Evolutionary conservation across 129 eudicot genomes (phyloP).

Genomic region (Deinandra increscens): DNA sequence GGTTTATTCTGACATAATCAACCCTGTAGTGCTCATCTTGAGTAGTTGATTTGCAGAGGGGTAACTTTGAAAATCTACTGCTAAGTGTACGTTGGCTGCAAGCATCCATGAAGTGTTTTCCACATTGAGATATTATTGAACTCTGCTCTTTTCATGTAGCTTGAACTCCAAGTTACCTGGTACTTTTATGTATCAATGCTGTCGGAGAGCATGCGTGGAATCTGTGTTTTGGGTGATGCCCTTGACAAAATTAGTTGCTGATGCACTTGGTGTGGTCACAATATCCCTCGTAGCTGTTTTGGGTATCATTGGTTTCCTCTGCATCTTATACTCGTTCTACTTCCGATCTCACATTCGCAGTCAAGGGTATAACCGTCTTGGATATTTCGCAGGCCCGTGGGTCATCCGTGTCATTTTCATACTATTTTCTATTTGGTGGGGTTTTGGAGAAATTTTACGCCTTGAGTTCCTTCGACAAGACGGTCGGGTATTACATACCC

Average conservation of each 20-base stretch:
- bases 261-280: slow-evolving; percentile 99
- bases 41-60: slow-evolving; percentile 1
- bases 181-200: slow-evolving; percentile 69
- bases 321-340: slow-evolving; percentile 72
- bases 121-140: not conserved
- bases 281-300: slow-evolving; percentile 65
- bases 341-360: slow-evolving; percentile 64
- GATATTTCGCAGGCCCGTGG: slow-evolving; percentile 90
- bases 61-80: not conserved
- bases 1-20: slow-evolving; percentile 2
- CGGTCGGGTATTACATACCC: slow-evolving; percentile 52
- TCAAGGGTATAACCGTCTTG: slow-evolving; percentile 53
- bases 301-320: slow-evolving; percentile 60
- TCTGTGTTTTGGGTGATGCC: slow-evolving; percentile 93
- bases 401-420: slow-evolving; percentile 61
- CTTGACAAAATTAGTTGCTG: slow-evolving; percentile 84
- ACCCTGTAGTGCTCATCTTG: slow-evolving; percentile 1
- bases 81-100: slow-evolving; percentile 22
- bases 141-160: slow-evolving; percentile 28
- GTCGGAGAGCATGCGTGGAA: slow-evolving; percentile 97
- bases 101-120: slow-evolving; percentile 5
- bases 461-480: slow-evolving; percentile 63
- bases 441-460: slow-evolving; percentile 70
- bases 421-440: slow-evolving; percentile 75
- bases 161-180: slow-evolving; percentile 27